Base-by-base conservation (phyloP, 352 stramenopile species). In the Globisporangium abappressorium region DNA sequence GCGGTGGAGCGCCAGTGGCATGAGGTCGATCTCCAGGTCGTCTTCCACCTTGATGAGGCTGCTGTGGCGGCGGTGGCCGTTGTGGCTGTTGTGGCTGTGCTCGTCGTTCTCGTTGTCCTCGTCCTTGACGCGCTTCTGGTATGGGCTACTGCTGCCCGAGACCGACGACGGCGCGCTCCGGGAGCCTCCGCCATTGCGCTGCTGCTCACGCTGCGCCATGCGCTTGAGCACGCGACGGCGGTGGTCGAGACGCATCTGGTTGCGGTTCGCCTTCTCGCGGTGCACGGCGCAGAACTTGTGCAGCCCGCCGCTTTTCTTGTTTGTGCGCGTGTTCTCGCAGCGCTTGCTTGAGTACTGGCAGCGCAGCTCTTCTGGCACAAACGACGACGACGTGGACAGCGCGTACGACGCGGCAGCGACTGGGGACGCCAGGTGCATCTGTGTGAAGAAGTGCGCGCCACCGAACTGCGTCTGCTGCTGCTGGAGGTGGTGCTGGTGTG, bases 161-260 rank as follows among this genome's bases (percentile, higher is more conserved):
- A 60, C 54, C n/a, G 62, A 66, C 34, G 62, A 38, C 20, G 53
- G 62, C 53, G 62, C 43, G 66, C 11, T 77, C 70, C 53, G 14
- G 18, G 53, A 36, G 26, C 53, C 49, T 24, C 41, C 41, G 15
- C 43, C 53, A 22, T 20, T 58, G 18, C 53, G 68, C 64, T 81
- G 77, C 70, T 82, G 77, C 51, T 83, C 69, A 12, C 73, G 75
- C 65, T 85, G 80, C 57, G 82, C 71, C 56, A 84, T 75, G 65
- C 83, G 76, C 66, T 87, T 87, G 56, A 78, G 38, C 24, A 87
- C 77, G 24, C 82, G 79, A 2, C 82, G 79, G 12, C 80, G 75
- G 58, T 85, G 81, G 62, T 91, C 82, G 26, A 89, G 71, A 2
- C 82, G 77, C 71, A 89, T 90, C 65, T 93, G 85, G 65, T 91